A percentile compares a stretch with the other conserved stretches of the same genome.
Evolutionary conservation across 352 stramenopile species (phyloP).

Genomic region (Elongisporangium prolatum): DNA sequence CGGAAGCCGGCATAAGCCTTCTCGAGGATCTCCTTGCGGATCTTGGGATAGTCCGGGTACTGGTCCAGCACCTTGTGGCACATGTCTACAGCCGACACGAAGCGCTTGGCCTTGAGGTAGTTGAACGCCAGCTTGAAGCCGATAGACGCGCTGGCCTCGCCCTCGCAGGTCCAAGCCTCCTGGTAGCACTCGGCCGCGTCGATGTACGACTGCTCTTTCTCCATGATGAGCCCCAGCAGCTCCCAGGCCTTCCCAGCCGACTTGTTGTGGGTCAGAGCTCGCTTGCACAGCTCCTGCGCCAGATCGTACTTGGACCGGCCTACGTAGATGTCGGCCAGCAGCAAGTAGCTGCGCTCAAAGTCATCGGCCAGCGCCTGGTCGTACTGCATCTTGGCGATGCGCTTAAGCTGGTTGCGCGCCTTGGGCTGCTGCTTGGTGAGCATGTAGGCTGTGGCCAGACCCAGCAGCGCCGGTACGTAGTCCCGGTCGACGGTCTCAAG

Average conservation of each 20-base stretch:
- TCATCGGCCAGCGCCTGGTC: conserved; percentile 86
- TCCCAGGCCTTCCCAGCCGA: conserved; percentile 91
- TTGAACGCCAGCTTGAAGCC: conserved; percentile 96
- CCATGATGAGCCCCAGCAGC: conserved; percentile 90
- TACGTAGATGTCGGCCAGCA: conserved; percentile 93
- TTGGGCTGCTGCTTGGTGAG: conserved; percentile 90
- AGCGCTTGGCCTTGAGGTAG: conserved; percentile 93
- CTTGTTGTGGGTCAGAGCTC: conserved; percentile 92
- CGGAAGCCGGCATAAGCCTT: conserved; percentile 89
- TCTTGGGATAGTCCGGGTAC: conserved; percentile 94
- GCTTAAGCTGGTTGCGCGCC: conserved; percentile 93
- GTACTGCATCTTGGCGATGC: conserved; percentile 93
- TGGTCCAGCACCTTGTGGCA: conserved; percentile 91
- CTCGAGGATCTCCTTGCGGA: conserved; percentile 92
- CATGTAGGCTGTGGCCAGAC: conserved; percentile 89
- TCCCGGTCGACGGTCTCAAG: conserved; percentile 83
- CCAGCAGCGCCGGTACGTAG: conserved; percentile 89
- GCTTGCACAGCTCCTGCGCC: conserved; percentile 91
- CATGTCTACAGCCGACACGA: conserved; percentile 89
- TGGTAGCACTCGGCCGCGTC: conserved; percentile 93
- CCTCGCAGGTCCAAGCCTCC: conserved; percentile 80
- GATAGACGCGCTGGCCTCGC: conserved; percentile 83
- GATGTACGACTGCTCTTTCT: conserved; percentile 92
- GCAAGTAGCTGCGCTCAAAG: conserved; percentile 91
- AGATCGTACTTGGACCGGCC: conserved; percentile 90